Base-by-base conservation (phyloP, 2,329 filamentous ascomycete species). In the Verticillium klebahnii region DNA sequence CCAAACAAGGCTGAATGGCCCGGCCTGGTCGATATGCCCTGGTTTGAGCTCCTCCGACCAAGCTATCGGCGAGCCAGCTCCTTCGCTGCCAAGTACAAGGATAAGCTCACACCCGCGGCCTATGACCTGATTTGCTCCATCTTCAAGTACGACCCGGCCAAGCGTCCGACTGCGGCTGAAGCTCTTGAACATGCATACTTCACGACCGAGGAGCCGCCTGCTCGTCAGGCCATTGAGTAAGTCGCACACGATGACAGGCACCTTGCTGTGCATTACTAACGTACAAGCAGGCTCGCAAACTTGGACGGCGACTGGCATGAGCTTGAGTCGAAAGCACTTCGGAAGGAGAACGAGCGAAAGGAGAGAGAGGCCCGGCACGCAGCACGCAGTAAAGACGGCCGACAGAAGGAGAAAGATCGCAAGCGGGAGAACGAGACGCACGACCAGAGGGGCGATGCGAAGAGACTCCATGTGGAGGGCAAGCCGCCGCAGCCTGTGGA, bases 221-320 rank as follows among this genome's bases (percentile, higher is more conserved):
- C 93, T 25, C 85, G 85, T 70, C 92, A 96, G 71, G 91, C 93
- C 50, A 80, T 89, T 66, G 93, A 97, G 87, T 93, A 84, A 77
- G 89, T 86, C 29, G 5, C 19, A 14, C 5, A 32, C 4, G 15
- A 19, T 1, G 6, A 56, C 8, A 9, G 6, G 2, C 14, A 17
- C 54, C 5, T 23, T 11, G 1, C 5, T 17, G 14, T 25, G 12
- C 54, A 32, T 56, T 19, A 2, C 54, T 34, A 32, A 56, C 25
- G 15, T 5, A 56, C 8, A 32, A 8, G 3, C 14, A 45, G 25
- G 56, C 34, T 36, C 64, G 54, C 74, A 79, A 70, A 80, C 71
- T 67, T 99, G 34, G 87, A 95, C 69, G 95, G 95, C 25, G 95
- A 99, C 69, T 99, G 95, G 95, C 95, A 99, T 72, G 95, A 99